These are phyloP conservation scores for Arachis monticola DNA, from an alignment of 331 rosid species.

Conservation along the genomic window DNA sequence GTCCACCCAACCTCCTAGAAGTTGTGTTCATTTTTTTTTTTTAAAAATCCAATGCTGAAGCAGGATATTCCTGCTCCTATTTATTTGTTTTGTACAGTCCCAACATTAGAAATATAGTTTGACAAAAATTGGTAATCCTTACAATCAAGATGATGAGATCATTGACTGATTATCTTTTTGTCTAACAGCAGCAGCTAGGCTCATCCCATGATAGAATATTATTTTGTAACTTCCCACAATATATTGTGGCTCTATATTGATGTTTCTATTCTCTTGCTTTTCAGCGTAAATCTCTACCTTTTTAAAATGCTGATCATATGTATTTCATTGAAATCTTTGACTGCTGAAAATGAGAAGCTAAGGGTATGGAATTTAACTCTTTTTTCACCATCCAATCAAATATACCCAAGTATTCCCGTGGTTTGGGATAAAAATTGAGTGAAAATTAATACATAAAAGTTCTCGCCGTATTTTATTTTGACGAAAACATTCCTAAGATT, in stretches of 20 bases:
- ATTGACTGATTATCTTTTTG: conserved; percentile 25
- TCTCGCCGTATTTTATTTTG: too few species aligned
- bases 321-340: background rate
- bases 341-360: background rate
- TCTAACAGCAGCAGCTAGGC: conserved; percentile 1
- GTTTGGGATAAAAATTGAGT: too few species aligned
- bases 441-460: too few species aligned
- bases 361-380: background rate
- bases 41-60: conserved; percentile 5
- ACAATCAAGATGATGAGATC: conserved; percentile 23
- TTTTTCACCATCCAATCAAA: too few species aligned
- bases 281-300: background rate
- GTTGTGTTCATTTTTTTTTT: conserved; percentile 15
- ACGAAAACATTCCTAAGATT: too few species aligned
- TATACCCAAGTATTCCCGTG: too few species aligned
- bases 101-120: conserved; percentile 46
- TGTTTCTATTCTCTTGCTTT: background rate
- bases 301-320: background rate
- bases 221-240: background rate
- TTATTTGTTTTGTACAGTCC: conserved; percentile 53
- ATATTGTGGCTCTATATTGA: background rate
- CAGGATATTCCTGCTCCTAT: conserved; percentile 38
- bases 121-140: conserved; percentile 39
- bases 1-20: conserved; percentile 43
- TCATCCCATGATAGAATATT: conserved; percentile 3